A percentile compares a stretch with the other conserved stretches of the same genome.
Evolutionary conservation across 208 protist species (phyloP).

Genomic region (Strigomonas galati): DNA sequence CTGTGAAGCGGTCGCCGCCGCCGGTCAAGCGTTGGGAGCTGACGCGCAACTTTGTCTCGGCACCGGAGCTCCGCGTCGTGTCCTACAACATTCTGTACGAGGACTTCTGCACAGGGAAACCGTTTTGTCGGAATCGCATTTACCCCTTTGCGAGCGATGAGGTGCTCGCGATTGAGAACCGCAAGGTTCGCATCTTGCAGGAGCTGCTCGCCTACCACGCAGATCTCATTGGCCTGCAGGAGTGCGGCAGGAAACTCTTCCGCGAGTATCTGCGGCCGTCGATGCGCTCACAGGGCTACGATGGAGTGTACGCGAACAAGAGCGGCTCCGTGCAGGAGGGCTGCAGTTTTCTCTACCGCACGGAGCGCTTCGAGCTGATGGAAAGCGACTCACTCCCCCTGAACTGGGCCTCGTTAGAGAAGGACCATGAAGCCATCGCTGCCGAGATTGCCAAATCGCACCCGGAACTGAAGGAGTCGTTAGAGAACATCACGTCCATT

Average conservation of each 20-base stretch:
- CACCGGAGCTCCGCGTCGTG: constrained; percentile 73
- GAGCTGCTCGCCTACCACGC: constrained; percentile 79
- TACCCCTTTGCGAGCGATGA: constrained; percentile 86
- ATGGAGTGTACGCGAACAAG: constrained; percentile 80
- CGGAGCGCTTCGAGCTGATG: constrained; percentile 46
- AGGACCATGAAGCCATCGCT: constrained; percentile 38
- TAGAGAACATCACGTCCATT: constrained; percentile 61
- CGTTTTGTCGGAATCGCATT: constrained; percentile 50
- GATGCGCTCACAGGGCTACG: constrained; percentile 57
- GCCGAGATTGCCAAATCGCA: constrained; percentile 28
- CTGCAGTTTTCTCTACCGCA: constrained; percentile 59
- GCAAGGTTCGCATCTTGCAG: constrained; percentile 70
- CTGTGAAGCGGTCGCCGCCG: constrained; percentile 37
- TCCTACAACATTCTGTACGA: constrained; percentile 92
- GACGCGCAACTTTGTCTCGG: constrained; percentile 23
- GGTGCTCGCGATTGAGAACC: constrained; percentile 60
- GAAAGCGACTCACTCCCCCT: constrained; percentile 36
- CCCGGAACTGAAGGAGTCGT: constrained; percentile 60
- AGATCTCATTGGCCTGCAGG: constrained; percentile 86
- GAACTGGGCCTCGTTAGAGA: constrained; percentile 51
- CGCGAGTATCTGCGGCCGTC: constrained; percentile 58
- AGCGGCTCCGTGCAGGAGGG: constrained; percentile 69
- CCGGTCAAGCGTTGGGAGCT: constrained; percentile 57
- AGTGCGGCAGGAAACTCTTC: constrained; percentile 85
- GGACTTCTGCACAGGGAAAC: constrained; percentile 68